A percentile compares a stretch with the other conserved stretches of the same genome.
Conservation (phyloP, 179 eudicot species). For the Kewa caespitosa region DNA sequence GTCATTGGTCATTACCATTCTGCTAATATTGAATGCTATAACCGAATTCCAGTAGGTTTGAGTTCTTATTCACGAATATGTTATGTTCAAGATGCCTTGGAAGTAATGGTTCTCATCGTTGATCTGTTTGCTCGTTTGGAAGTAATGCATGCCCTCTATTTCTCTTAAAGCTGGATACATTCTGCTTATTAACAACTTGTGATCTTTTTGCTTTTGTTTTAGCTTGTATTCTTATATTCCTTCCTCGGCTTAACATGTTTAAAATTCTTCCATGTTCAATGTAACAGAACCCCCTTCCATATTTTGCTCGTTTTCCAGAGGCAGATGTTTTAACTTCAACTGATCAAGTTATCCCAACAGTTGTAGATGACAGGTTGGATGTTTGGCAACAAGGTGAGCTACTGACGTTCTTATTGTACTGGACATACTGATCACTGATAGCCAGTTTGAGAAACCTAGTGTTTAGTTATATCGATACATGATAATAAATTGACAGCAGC, state of each 20-base stretch:
- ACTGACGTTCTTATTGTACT: slow-evolving; percentile 3
- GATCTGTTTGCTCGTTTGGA: too few relatives aligned
- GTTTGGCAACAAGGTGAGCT: slow-evolving; percentile 78
- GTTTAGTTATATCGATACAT: too few relatives aligned
- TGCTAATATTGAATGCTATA: neutral
- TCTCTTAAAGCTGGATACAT: neutral
- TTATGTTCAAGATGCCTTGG: neutral
- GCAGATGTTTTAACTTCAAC: slow-evolving; percentile 94
- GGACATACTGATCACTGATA: too few relatives aligned
- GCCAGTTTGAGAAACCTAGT: too few relatives aligned
- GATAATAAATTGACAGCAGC: too few relatives aligned
- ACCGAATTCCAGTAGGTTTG: neutral
- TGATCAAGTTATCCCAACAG: slow-evolving; percentile 89
- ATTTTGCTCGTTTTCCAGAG: slow-evolving; percentile 91
- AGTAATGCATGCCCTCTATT: too few relatives aligned
- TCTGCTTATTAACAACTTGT: neutral
- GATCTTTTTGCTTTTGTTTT: neutral
- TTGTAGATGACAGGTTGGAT: slow-evolving; percentile 86
- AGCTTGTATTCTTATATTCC: slow-evolving; percentile 8
- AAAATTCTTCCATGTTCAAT: slow-evolving; percentile 24
- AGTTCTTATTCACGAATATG: neutral
- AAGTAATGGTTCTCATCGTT: neutral
- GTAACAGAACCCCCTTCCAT: slow-evolving; percentile 94
- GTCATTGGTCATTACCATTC: neutral
- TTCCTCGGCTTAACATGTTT: neutral